phyloP scores from a whole-genome alignment of 805 yeast species.

The Nakazawaea peltata region DNA sequence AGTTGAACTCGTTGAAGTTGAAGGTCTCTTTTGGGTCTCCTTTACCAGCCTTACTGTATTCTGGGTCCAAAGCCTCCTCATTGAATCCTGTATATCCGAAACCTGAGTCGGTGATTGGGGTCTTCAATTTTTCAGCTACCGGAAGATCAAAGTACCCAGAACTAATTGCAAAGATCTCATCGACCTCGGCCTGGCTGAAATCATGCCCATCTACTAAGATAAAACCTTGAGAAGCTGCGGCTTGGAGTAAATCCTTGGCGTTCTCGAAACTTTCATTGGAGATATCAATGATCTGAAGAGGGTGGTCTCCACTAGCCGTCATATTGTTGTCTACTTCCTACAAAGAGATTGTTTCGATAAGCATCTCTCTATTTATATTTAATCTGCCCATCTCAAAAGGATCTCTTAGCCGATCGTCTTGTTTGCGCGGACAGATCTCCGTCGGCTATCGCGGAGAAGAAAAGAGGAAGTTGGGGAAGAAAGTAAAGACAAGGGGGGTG shows the following conservation, averaged over 20 bases:
- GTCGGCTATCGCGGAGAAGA: no score
- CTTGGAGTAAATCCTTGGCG: constrained; percentile 41
- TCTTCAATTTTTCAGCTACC: constrained; percentile 33
- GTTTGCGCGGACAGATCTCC: no score
- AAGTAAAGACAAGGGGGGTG: no score
- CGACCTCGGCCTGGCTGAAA: constrained; percentile 48
- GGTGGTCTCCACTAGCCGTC: constrained; percentile 20
- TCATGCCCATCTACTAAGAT: constrained; percentile 61
- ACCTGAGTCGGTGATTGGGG: constrained; percentile 36
- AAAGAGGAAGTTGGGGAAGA: no score
- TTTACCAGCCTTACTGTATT: constrained; percentile 15
- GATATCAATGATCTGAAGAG: constrained; percentile 46
- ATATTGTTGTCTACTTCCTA: no score
- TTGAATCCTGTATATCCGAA: constrained; percentile 52
- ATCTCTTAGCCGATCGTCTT: no score
- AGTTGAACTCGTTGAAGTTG: constrained; percentile 48
- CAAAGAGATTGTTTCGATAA: no score
- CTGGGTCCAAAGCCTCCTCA: constrained; percentile 38
- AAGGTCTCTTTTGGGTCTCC: constrained; percentile 66
- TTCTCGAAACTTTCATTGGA: constrained; percentile 27
- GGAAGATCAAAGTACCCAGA: constrained; percentile 43
- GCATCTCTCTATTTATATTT: no score
- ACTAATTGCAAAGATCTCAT: constrained; percentile 39
- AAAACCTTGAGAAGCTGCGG: constrained; percentile 60
- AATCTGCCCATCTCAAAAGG: no score